Conservation (phyloP, 2,329 filamentous ascomycete genomes). For the Macrophomina phaseolina region DNA sequence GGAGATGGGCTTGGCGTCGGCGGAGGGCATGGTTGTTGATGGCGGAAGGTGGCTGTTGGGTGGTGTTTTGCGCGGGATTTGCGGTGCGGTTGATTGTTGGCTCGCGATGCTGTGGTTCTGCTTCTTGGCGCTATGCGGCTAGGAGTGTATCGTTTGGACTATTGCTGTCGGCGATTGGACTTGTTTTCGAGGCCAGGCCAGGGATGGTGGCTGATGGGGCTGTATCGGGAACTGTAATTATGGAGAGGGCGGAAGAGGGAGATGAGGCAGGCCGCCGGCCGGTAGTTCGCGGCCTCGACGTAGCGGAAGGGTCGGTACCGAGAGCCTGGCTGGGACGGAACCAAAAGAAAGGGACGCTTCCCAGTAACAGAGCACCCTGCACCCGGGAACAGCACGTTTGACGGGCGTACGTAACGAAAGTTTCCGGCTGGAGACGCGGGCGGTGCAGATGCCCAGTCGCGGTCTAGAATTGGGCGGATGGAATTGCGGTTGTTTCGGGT, state of each 20-base stretch:
- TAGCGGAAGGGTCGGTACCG: neutral
- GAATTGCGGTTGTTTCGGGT: slow-evolving; percentile 20
- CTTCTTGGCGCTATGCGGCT: neutral
- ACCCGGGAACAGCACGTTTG: neutral
- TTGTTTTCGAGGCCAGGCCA: neutral
- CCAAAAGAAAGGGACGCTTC: neutral
- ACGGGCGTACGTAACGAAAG: neutral
- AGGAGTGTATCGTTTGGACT: neutral
- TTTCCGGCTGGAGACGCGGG: neutral
- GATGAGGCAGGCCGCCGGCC: neutral
- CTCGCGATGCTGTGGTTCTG: neutral
- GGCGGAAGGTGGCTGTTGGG: neutral
- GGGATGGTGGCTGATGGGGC: neutral
- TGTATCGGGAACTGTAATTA: neutral
- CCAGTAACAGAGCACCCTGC: neutral
- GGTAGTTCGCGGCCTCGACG: too few species aligned
- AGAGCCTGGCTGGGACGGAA: neutral
- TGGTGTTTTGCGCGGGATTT: neutral
- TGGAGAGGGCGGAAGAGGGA: slow-evolving; percentile 3
- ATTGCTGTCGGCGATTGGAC: neutral
- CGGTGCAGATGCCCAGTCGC: neutral
- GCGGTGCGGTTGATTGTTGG: neutral
- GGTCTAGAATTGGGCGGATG: slow-evolving; percentile 12
- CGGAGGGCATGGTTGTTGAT: slow-evolving; percentile 28
- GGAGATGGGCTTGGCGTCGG: slow-evolving; percentile 33